Conservation (phyloP, 192 early-diverging fungal genomes). For the Umbelopsis sp. region DNA sequence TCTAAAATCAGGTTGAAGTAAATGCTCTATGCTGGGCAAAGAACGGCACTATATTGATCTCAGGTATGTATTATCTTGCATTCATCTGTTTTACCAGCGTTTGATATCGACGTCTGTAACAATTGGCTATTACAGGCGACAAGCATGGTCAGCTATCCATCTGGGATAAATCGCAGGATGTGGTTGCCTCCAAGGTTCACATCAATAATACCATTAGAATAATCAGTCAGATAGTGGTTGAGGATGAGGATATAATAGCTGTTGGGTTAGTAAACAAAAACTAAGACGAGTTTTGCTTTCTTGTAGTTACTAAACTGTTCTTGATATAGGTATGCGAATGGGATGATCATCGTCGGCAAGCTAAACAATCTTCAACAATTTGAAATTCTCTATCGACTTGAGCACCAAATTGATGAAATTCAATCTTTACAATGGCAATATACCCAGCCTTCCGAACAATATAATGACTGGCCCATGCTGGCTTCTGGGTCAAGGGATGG, state of each 20-base stretch:
- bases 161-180: neutral
- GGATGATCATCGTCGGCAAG: neutral
- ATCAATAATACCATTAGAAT: neutral
- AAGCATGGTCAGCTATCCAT: neutral
- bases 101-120: too few relatives aligned
- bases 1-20: neutral
- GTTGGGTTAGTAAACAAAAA: neutral
- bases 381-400: slow-evolving; percentile 31
- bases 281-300: too few relatives aligned
- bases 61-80: neutral
- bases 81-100: too few relatives aligned
- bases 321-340: slow-evolving; percentile 2
- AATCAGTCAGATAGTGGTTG: neutral
- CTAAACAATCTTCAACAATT: neutral
- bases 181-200: neutral
- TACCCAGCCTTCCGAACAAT: neutral
- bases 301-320: neutral
- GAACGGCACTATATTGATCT: neutral
- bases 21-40: neutral
- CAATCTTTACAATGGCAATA: slow-evolving; percentile 49
- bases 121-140: neutral
- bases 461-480: neutral
- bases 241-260: slow-evolving; percentile 1
- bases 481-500: slow-evolving; percentile 3
- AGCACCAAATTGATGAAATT: slow-evolving; percentile 45